A percentile compares a stretch with the other conserved stretches of the same genome.
Evolutionary conservation across 139 green algal species (phyloP).

Genomic region (Chlamydomonas schloesseri): DNA sequence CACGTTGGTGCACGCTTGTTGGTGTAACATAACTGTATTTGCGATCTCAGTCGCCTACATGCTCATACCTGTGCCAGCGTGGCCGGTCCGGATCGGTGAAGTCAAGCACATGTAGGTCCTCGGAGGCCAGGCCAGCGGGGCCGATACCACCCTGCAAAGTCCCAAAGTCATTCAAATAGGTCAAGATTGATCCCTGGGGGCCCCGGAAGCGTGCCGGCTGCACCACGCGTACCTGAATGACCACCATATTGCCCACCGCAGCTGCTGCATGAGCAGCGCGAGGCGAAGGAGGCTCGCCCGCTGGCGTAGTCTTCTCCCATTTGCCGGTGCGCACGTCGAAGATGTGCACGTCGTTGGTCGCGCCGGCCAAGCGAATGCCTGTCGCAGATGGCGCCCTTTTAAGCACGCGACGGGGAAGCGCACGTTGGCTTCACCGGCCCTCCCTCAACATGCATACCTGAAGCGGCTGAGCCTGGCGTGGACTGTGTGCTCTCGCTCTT

Average conservation of each 20-base stretch:
- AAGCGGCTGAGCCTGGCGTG: constrained; percentile 47
- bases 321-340: constrained; percentile 89
- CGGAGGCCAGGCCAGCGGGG: constrained; percentile 91
- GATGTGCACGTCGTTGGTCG: constrained; percentile 95
- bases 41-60: not conserved
- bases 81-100: constrained; percentile 93
- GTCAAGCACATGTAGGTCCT: constrained; percentile 99
- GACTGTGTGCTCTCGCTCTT: constrained; percentile 54
- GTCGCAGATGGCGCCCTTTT: constrained; percentile 9
- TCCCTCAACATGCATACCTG: constrained; percentile 22
- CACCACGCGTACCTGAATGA: constrained; percentile 80
- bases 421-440: no score
- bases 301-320: constrained; percentile 87
- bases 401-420: not conserved
- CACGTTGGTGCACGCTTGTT: not conserved
- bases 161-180: not conserved
- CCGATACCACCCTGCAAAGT: constrained; percentile 92
- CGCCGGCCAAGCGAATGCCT: constrained; percentile 91
- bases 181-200: no score
- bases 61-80: constrained; percentile 90
- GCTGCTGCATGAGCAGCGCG: constrained; percentile 96
- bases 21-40: not conserved
- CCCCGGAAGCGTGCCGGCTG: not conserved
- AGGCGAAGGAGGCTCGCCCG: constrained; percentile 91
- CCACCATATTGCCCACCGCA: constrained; percentile 99